These are phyloP conservation scores for Knufia petricola DNA, from an alignment of 2,329 filamentous ascomycete species.

Conservation along the genomic window DNA sequence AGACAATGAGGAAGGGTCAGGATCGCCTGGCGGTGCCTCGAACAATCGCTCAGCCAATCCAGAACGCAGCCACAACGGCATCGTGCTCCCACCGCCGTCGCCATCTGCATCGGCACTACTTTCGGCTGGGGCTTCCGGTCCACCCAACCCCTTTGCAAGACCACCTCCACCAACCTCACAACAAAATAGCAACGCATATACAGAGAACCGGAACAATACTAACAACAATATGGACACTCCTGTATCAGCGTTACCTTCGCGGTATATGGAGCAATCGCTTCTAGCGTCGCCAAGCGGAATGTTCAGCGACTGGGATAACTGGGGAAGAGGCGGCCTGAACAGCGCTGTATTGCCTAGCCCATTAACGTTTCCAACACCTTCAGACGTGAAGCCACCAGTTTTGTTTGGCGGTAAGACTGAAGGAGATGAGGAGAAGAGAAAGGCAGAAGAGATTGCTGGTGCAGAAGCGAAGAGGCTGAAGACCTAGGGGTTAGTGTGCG, in stretches of 20 bases:
- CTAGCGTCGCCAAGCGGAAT: constrained; percentile 86
- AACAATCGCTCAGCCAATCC: constrained; percentile 26
- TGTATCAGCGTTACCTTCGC: constrained; percentile 84
- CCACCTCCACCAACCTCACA: constrained; percentile 58
- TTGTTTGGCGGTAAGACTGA: constrained; percentile 24
- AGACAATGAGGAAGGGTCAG: constrained; percentile 62
- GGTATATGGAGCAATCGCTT: constrained; percentile 80
- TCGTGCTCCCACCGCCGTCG: constrained; percentile 85
- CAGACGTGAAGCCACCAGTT: constrained; percentile 24
- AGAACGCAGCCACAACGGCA: constrained; percentile 40
- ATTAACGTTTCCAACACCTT: constrained; percentile 81
- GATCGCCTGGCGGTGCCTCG: constrained; percentile 55
- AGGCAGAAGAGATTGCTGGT: constrained; percentile 14
- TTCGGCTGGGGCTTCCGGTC: constrained; percentile 83
- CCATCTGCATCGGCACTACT: constrained; percentile 77
- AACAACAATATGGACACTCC: constrained; percentile 56
- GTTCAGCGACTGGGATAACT: constrained; percentile 72
- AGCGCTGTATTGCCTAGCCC: constrained; percentile 86
- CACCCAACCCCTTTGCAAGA: constrained; percentile 89
- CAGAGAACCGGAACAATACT: constrained; percentile 25
- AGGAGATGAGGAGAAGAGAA: constrained; percentile 20
- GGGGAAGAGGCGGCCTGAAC: constrained; percentile 42
- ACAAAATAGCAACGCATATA: constrained; percentile 36
- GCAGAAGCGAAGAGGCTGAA: constrained; percentile 21
- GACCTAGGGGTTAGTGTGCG: constrained; percentile 6